Conservation (phyloP, 345 rosid species). For the Pelargonium nanum region DNA sequence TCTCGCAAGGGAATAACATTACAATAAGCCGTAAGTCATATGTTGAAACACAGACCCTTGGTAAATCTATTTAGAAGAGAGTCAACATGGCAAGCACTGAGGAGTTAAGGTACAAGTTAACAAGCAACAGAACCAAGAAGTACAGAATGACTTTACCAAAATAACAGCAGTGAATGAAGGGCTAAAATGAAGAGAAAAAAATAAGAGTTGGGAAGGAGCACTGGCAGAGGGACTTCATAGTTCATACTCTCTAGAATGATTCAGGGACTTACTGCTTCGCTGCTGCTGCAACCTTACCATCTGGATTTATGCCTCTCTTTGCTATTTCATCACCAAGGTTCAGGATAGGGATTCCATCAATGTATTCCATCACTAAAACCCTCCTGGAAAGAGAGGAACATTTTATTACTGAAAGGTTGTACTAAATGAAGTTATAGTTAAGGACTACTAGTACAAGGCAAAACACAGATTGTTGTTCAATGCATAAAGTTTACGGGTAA, state of each 20-base stretch:
- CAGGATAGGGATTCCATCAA: conserved; percentile 81
- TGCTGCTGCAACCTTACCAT: conserved; percentile 70
- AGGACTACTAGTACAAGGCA: not conserved
- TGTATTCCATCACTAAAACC: conserved; percentile 81
- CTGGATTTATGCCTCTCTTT: conserved; percentile 83
- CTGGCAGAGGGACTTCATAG: not conserved
- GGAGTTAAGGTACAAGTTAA: not conserved
- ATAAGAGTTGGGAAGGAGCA: conserved; percentile 13
- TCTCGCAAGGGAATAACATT: no score
- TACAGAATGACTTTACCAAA: not conserved
- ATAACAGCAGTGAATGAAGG: not conserved
- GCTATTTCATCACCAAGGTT: conserved; percentile 83
- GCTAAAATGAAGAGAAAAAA: no score
- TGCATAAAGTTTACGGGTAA: not conserved
- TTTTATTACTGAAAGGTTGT: not conserved
- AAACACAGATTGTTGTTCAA: not conserved
- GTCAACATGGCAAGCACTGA: not conserved
- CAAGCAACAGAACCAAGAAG: not conserved
- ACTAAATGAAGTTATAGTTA: no score
- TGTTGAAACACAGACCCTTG: not conserved
- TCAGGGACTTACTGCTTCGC: conserved; percentile 85
- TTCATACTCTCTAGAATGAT: conserved; percentile 31
- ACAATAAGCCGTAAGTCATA: not conserved
- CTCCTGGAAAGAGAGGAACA: conserved; percentile 35
- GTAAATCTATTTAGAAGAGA: not conserved